These are phyloP conservation scores for Fusarium humuli DNA, from an alignment of 2,329 filamentous ascomycete species.

Conservation along the genomic window DNA sequence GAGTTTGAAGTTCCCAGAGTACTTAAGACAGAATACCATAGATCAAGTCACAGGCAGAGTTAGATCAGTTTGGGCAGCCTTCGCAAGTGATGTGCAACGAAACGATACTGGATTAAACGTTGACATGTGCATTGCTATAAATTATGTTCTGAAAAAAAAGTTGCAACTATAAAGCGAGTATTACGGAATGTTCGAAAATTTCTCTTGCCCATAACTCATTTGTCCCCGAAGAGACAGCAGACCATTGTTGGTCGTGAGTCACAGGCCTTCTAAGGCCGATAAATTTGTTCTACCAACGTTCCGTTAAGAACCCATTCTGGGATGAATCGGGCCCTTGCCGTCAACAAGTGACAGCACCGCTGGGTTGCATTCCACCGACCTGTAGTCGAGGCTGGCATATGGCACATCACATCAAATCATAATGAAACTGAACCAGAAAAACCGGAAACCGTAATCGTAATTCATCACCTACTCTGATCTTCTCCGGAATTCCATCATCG, in stretches of 20 bases:
- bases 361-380: conserved; percentile 58
- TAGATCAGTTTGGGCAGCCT: neutral
- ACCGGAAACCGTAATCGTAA: conserved; percentile 38
- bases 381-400: conserved; percentile 2
- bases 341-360: conserved; percentile 79
- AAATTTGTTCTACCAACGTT: conserved; percentile 76
- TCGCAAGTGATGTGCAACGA: neutral
- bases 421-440: conserved; percentile 18
- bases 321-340: conserved; percentile 77
- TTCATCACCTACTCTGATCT: conserved; percentile 47
- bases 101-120: neutral
- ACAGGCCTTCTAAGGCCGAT: conserved; percentile 56
- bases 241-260: conserved; percentile 43
- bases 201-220: conserved; percentile 57
- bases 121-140: neutral
- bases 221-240: conserved; percentile 43
- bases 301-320: conserved; percentile 81
- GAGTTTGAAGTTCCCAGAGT: conserved; percentile 7
- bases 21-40: neutral
- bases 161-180: neutral
- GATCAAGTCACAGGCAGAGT: neutral
- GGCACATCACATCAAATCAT: conserved; percentile 16
- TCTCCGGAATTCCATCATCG: conserved; percentile 22
- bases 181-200: conserved; percentile 54
- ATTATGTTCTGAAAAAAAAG: neutral